A percentile compares a stretch with the other conserved stretches of the same genome.
Conservation (phyloP, 1,284 basidiomycete species). For the Ceratorhiza oryzae-sativae region DNA sequence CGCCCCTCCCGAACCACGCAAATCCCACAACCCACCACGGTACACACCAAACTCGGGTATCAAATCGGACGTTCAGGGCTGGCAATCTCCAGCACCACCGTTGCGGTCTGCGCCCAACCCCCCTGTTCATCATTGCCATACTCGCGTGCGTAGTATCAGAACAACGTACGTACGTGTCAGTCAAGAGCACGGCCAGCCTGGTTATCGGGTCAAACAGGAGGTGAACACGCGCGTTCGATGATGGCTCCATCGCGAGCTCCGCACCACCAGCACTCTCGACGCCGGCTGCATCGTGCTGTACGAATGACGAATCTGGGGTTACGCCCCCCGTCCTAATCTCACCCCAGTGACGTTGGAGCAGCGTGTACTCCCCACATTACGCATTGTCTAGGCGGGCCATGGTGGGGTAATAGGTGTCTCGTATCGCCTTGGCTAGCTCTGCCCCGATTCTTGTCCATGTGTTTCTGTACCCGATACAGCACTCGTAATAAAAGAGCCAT, state of each 20-base stretch:
- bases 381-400: neutral
- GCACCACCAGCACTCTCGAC: neutral
- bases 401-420: constrained; percentile 13
- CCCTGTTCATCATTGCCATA: constrained; percentile 32
- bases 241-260: neutral
- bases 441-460: neutral
- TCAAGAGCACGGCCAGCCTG: neutral
- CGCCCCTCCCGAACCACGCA: neutral
- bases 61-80: constrained; percentile 30
- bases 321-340: neutral
- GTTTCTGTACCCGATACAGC: constrained; percentile 3
- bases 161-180: neutral
- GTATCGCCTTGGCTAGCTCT: neutral
- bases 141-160: constrained; percentile 32
- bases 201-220: neutral
- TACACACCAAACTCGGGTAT: constrained; percentile 17
- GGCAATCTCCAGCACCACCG: constrained; percentile 35
- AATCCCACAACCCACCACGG: constrained; percentile 7
- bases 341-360: constrained; percentile 16
- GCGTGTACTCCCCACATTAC: constrained; percentile 15
- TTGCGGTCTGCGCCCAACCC: neutral
- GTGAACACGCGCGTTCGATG: constrained; percentile 21
- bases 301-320: constrained; percentile 3
- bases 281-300: neutral
- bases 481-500: neutral